phyloP scores from a whole-genome alignment of 305 asterid genomes.

The Fraxinus latifolia region DNA sequence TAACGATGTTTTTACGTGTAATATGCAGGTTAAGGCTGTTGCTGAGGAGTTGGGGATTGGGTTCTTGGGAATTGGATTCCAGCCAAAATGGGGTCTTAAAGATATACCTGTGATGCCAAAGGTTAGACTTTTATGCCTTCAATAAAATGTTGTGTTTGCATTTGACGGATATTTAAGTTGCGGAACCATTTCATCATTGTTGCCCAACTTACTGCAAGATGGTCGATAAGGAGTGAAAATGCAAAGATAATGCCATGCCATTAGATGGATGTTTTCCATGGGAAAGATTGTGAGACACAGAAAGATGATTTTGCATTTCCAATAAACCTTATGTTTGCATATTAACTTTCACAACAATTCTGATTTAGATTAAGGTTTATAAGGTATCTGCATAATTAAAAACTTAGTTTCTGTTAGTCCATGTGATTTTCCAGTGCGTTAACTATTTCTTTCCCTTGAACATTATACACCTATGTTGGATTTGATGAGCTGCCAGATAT shows the following conservation, averaged over 20 bases:
- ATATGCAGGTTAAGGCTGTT: constrained; percentile 48
- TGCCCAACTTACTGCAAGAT: background rate
- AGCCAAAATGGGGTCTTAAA: constrained; percentile 43
- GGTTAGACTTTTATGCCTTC: constrained; percentile 27
- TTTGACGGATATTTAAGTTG: constrained; percentile 8
- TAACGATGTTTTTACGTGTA: constrained; percentile 10
- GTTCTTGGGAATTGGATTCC: constrained; percentile 51
- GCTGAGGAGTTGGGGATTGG: constrained; percentile 55
- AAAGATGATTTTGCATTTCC: constrained; percentile 9
- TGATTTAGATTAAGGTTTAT: background rate
- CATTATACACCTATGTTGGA: background rate
- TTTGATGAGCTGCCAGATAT: constrained; percentile 25
- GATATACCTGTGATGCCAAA: constrained; percentile 56
- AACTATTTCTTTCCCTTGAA: background rate
- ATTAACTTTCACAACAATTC: background rate
- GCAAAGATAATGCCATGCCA: constrained; percentile 10
- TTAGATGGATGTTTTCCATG: background rate
- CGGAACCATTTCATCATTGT: background rate
- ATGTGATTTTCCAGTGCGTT: background rate
- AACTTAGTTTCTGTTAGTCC: background rate
- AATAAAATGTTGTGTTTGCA: constrained; percentile 1
- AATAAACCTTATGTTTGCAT: background rate
- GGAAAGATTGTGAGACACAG: background rate
- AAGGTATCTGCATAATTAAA: background rate
- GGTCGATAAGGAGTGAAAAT: background rate